Evolutionary conservation across 2,329 filamentous ascomycete genomes (phyloP).

Genomic region (Alternaria arborescens): DNA sequence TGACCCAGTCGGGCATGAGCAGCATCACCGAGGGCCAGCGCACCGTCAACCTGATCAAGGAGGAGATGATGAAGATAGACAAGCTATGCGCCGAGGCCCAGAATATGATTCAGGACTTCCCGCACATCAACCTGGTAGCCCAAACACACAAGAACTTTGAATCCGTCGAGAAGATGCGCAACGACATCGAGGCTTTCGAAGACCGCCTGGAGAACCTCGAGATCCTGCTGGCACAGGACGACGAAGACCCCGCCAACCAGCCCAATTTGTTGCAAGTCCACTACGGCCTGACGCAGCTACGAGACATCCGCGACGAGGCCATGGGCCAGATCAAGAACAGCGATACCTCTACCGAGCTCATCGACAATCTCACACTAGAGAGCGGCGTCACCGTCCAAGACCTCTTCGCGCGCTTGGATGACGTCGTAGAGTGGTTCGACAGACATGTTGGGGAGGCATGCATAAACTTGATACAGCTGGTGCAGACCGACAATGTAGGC

Average conservation of each 20-base stretch:
- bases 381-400: slow-evolving; percentile 79
- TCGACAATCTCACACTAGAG: slow-evolving; percentile 73
- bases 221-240: slow-evolving; percentile 80
- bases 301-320: slow-evolving; percentile 94
- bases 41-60: slow-evolving; percentile 90
- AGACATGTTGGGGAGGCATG: slow-evolving; percentile 90
- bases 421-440: slow-evolving; percentile 92
- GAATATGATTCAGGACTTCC: slow-evolving; percentile 96
- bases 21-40: slow-evolving; percentile 90
- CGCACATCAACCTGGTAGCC: slow-evolving; percentile 88
- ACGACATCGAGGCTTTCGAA: slow-evolving; percentile 87
- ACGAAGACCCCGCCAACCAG: slow-evolving; percentile 86
- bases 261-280: slow-evolving; percentile 89
- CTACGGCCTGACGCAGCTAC: slow-evolving; percentile 87
- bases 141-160: slow-evolving; percentile 97
- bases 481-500: slow-evolving; percentile 85
- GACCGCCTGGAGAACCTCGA: slow-evolving; percentile 79
- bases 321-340: slow-evolving; percentile 86
- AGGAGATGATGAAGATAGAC: slow-evolving; percentile 99
- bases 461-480: slow-evolving; percentile 86
- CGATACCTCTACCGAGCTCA: slow-evolving; percentile 96
- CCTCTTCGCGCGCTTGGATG: slow-evolving; percentile 86
- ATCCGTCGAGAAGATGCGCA: slow-evolving; percentile 91
- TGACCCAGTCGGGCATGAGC: slow-evolving; percentile 91
- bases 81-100: slow-evolving; percentile 96